Evolutionary conservation across 352 stramenopile genomes (phyloP).

Genomic region (Globisporangium yorkense): DNA sequence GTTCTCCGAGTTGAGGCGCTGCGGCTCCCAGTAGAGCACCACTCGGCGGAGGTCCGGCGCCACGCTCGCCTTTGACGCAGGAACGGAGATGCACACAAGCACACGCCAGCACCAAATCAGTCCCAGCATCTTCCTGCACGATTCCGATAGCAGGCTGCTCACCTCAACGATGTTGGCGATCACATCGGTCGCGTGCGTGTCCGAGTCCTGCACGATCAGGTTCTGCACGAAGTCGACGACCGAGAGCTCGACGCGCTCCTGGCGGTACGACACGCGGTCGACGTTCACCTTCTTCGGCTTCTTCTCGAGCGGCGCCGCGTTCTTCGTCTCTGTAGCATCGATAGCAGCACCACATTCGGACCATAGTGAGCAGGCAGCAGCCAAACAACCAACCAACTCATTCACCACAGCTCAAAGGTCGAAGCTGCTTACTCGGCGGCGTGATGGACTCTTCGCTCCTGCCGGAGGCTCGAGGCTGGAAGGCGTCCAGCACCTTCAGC

Average conservation of each 20-base stretch:
- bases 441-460: conserved; percentile 53
- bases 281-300: conserved; percentile 55
- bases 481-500: conserved; percentile 58
- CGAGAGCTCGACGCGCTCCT: conserved; percentile 62
- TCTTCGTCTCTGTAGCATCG: conserved; percentile 58
- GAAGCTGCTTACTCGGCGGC: conserved; percentile 6
- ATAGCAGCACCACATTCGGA: not conserved
- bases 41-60: conserved; percentile 59
- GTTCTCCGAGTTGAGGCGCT: conserved; percentile 61
- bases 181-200: conserved; percentile 50
- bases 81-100: not conserved
- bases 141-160: not conserved
- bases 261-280: conserved; percentile 63
- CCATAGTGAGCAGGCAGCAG: not conserved
- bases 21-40: conserved; percentile 69
- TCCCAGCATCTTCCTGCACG: not conserved
- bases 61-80: conserved; percentile 40
- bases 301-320: conserved; percentile 59
- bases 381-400: not conserved
- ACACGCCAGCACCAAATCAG: not conserved
- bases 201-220: conserved; percentile 55
- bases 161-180: conserved; percentile 71
- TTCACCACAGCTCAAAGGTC: not conserved
- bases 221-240: conserved; percentile 69
- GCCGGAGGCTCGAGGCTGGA: conserved; percentile 34